phyloP scores from a whole-genome alignment of 2,329 filamentous ascomycete genomes.

The Colletotrichum sp. region DNA sequence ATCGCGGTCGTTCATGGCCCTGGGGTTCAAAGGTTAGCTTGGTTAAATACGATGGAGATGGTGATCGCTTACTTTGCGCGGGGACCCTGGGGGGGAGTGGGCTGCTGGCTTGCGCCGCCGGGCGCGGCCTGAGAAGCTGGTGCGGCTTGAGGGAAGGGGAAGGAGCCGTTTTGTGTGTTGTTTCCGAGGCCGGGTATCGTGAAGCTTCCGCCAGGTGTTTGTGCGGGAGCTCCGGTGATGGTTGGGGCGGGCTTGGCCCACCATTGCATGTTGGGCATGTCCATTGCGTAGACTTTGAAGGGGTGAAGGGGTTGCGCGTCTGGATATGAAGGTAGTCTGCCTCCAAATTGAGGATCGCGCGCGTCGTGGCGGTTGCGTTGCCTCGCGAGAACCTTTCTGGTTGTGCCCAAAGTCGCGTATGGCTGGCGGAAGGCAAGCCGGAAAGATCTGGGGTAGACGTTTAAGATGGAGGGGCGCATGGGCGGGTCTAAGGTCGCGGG shows the following conservation, averaged over 20 bases:
- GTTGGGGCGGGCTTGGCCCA: constrained; percentile 11
- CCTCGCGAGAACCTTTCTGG: background rate
- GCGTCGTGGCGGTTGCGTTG: background rate
- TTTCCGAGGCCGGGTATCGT: constrained; percentile 19
- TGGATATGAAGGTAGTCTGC: background rate
- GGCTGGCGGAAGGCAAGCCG: background rate
- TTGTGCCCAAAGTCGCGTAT: background rate
- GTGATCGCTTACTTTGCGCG: background rate
- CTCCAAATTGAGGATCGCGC: background rate
- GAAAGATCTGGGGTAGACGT: constrained; percentile 3
- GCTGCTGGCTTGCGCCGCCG: background rate
- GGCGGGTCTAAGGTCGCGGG: background rate
- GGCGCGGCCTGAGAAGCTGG: background rate
- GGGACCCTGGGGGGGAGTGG: background rate
- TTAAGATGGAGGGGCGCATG: constrained; percentile 8
- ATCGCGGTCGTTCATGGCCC: constrained; percentile 2
- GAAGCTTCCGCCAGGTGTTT: background rate
- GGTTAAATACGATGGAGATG: background rate
- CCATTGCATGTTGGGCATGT: constrained; percentile 13
- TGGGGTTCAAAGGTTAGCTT: background rate
- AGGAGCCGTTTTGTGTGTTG: background rate
- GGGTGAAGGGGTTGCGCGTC: background rate
- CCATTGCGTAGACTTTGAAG: background rate
- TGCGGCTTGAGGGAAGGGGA: background rate
- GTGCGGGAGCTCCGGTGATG: background rate